A percentile compares a stretch with the other conserved stretches of the same genome.
phyloP scores from a whole-genome alignment of 129 eudicot species.

The Escallonia herrerae region DNA sequence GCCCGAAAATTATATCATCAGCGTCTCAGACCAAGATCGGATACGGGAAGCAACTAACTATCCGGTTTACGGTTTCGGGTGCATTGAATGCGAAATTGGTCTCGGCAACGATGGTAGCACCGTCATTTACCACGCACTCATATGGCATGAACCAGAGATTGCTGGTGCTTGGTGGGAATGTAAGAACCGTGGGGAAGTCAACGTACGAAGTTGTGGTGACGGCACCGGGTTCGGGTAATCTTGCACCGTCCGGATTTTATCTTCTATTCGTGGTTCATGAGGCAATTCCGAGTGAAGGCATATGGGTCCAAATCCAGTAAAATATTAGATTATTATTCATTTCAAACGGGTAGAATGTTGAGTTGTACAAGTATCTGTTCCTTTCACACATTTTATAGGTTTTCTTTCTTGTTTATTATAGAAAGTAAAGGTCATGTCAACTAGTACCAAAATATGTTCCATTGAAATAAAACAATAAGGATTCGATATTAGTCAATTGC shows the following conservation, averaged over 20 bases:
- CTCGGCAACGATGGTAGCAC: conserved; percentile 60
- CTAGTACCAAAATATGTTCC: too few species aligned
- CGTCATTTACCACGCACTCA: conserved; percentile 70
- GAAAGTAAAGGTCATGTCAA: too few species aligned
- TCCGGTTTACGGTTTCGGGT: conserved; percentile 27
- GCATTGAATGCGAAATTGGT: conserved; percentile 15
- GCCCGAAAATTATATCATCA: conserved; percentile 43
- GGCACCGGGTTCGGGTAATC: conserved; percentile 30
- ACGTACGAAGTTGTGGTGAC: conserved; percentile 29
- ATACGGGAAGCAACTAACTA: conserved; percentile 17
- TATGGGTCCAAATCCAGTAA: conserved; percentile 55
- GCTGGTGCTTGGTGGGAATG: conserved; percentile 27
- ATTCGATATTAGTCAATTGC: too few species aligned
- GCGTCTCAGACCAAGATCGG: conserved; percentile 15
- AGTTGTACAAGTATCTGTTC: not conserved
- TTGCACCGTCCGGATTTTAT: conserved; percentile 63
- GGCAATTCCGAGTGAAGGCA: conserved; percentile 57
- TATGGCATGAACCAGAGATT: conserved; percentile 77
- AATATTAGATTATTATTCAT: not conserved
- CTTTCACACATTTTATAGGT: too few species aligned
- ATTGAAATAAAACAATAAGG: too few species aligned
- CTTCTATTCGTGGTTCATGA: conserved; percentile 54
- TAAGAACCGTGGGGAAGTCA: conserved; percentile 9
- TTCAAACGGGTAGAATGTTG: not conserved
- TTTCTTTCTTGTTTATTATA: too few species aligned